Base-by-base conservation (phyloP, 2,329 filamentous ascomycete species). In the Aureobasidium sp. region DNA sequence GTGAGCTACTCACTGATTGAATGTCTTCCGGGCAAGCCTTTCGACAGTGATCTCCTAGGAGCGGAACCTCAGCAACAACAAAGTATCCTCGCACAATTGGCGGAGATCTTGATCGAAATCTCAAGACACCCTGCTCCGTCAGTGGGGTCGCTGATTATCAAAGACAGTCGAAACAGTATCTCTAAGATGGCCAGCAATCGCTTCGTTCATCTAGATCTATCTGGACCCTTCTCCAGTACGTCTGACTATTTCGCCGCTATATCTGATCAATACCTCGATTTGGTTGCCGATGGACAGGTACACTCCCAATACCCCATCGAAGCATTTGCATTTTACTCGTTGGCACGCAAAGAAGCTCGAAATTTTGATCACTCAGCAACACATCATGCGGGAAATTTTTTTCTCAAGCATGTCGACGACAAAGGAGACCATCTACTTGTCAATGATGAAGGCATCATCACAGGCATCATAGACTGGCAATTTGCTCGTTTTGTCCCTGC, bases 381-480 rank as follows among this genome's bases (percentile, higher is more conserved):
- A 20, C 2, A 3, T 34, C 32, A 34, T 12, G 2, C 3, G 6
- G 12, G 26, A 41, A 6, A 39, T 2, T 62, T 62, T 67, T 80
- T 76, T 62, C 67, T 82, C 9, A 80, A 78, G 64, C 74, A 79
- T 65, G 67, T 72, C n/a, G 75, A 79, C 62, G 78, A 81, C 64
- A 82, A 80, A 66, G 78, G 76, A 2, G 77, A 80, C 58, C 78
- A 81, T 52, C 74, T 82, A 15, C 69, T 82, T 0, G 74, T 76
- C 1, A 75, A 82, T 62, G 71, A 78, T 4, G 52, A 78, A 8
- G 78, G 72, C 63, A 77, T 79, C 62, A 75, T 82, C 37, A 80
- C 75, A 6, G 78, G 77, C 1, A 77, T 82, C 36, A 77, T 81
- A 58, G 78, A 82, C 64, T 81, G 77, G 77, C 47, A 60, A 20